Percentiles rank a stretch among this genome's conserved stretches.
Conservation (phyloP, 805 yeast genomes). For the Starmera quercuum region DNA sequence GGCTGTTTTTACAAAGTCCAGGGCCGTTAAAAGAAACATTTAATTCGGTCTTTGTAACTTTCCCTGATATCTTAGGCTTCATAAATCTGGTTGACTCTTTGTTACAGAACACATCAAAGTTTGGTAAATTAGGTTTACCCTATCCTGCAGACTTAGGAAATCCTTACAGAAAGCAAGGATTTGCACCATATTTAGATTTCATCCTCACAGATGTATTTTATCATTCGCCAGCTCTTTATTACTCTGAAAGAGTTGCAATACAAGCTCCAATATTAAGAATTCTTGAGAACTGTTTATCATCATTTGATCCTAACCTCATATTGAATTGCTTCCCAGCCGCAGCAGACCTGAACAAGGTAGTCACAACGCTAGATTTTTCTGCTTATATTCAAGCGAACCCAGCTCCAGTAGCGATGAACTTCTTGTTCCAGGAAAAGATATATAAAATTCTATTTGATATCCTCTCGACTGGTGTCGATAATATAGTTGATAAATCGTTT, state of each 20-base stretch:
- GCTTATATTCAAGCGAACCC: constrained; percentile 60
- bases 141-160: constrained; percentile 62
- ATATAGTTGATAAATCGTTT: constrained; percentile 30
- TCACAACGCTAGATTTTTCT: constrained; percentile 35
- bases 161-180: constrained; percentile 54
- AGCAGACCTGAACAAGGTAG: constrained; percentile 41
- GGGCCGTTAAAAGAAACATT: constrained; percentile 37
- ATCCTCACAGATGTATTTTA: constrained; percentile 59
- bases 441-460: constrained; percentile 50
- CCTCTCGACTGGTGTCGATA: constrained; percentile 53
- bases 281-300: constrained; percentile 36
- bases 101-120: constrained; percentile 23
- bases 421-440: constrained; percentile 51
- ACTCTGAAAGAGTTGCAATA: constrained; percentile 30
- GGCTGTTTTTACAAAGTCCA: constrained; percentile 41
- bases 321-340: constrained; percentile 44
- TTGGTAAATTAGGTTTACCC: constrained; percentile 34
- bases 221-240: constrained; percentile 34
- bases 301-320: constrained; percentile 46
- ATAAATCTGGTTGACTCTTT: constrained; percentile 36
- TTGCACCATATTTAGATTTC: constrained; percentile 77
- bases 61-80: constrained; percentile 57
- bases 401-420: constrained; percentile 55
- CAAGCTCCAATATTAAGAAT: constrained; percentile 49
- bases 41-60: constrained; percentile 37